A percentile compares a stretch with the other conserved stretches of the same genome.
Conservation (phyloP, 768 basidiomycete species). For the Boletales sp. region DNA sequence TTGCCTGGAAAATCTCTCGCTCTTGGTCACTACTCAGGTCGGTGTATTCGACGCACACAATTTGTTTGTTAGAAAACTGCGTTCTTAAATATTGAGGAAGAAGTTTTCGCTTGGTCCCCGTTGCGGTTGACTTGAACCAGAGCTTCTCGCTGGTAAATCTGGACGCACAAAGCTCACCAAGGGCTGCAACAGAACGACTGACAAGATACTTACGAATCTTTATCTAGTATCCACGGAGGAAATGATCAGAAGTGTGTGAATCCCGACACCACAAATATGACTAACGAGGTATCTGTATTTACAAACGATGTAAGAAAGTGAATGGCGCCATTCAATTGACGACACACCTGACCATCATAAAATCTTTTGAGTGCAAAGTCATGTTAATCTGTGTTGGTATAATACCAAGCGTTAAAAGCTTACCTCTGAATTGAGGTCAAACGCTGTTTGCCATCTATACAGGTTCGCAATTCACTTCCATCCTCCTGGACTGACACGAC, state of each 20-base stretch:
- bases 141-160: constrained; percentile 35
- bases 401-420: background rate
- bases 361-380: constrained; percentile 37
- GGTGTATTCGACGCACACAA: constrained; percentile 52
- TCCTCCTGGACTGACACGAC: constrained; percentile 39
- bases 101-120: constrained; percentile 25
- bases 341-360: constrained; percentile 51
- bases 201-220: constrained; percentile 34
- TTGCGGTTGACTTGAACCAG: constrained; percentile 31
- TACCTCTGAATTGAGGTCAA: constrained; percentile 63
- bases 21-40: constrained; percentile 50
- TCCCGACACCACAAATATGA: background rate
- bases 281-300: constrained; percentile 42
- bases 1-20: constrained; percentile 62
- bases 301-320: constrained; percentile 1
- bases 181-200: background rate
- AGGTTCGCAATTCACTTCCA: constrained; percentile 44
- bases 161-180: background rate
- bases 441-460: constrained; percentile 74
- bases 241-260: constrained; percentile 5
- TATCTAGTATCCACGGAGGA: constrained; percentile 25
- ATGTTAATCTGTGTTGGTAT: background rate
- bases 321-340: background rate
- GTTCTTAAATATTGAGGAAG: constrained; percentile 33
- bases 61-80: constrained; percentile 42